Evolutionary conservation across 345 rosid species (phyloP), one percentile per base, ranked within the genome.

Genomic region (Citropsis articulata): DNA sequence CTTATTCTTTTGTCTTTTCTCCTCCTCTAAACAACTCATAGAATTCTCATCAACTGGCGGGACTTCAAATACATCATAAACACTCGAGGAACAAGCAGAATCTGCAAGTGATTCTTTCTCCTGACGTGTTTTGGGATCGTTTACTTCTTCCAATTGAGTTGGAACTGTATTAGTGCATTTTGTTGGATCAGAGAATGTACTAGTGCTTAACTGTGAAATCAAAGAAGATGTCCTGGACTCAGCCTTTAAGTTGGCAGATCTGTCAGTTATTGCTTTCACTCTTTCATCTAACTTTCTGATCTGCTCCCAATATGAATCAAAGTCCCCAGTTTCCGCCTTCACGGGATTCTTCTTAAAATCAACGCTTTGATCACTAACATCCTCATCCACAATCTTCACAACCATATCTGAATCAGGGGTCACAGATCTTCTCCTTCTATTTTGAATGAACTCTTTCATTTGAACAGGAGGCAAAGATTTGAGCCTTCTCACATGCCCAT

Each of bases 21-120:
- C 67, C 45, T 14, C 64, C 9, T 48, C 2, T 31, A 59, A 69
- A 9, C 28, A 66, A 69, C 30, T 22, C 68, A 79, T 83, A 22
- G 77, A 24, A 4, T 21, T 83, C 55, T 79, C 86, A 16, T 68
- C 75, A 19, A 48, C 75, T 82, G 66, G 79, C 1, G 93, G 90
- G 73, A 95, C 95, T 84, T 93, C 97, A 57, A 81, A 90, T n/a
- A 87, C 73, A 75, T 93, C 98, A 25, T 87, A 92, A 2, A 91
- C 83, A 77, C 79, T 78, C 6, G 89, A 76, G 5, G 90, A 78
- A 64, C 66, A 28, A 50, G 75, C 57, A 69, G 82, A 67, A 72
- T 79, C 53, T 35, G 69, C 12, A n/a, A 45, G 72, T 4, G 72
- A 75, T 61, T 83, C 85, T 69, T 50, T 86, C 7, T 71, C 81